Conservation (phyloP, 345 rosid genomes). For the Abelmoschus esculentus region DNA sequence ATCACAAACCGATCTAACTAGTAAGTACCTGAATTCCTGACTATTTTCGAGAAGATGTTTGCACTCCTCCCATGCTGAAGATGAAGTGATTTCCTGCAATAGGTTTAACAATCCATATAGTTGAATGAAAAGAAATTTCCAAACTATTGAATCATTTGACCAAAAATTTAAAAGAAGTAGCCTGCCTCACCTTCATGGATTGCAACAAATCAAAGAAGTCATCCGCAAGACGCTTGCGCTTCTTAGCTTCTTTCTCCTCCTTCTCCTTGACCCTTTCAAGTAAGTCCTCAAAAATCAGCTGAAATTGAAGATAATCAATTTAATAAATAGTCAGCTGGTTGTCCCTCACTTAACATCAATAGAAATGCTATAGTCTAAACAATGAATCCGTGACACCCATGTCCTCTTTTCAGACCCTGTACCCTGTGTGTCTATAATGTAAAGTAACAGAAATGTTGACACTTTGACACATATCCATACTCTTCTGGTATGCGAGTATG, state of each 20-base stretch:
- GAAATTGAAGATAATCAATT: conserved; percentile 23
- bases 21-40: conserved; percentile 71
- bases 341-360: not conserved
- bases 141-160: conserved; percentile 10
- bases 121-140: conserved; percentile 15
- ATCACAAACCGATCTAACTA: not conserved
- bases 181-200: conserved; percentile 6
- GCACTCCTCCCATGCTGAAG: conserved; percentile 81
- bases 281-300: conserved; percentile 75
- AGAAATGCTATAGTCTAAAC: not conserved
- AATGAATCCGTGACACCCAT: not conserved
- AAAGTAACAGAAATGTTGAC: not conserved
- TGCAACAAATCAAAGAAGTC: conserved; percentile 6
- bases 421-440: not conserved
- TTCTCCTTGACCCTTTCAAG: conserved; percentile 76
- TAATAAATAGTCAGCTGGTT: not conserved
- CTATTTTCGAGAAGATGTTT: conserved; percentile 59
- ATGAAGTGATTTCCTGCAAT: conserved; percentile 60
- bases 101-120: conserved; percentile 19
- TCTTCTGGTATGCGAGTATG: not conserved
- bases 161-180: not conserved
- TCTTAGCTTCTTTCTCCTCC: conserved; percentile 88
- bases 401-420: conserved; percentile 3
- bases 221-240: conserved; percentile 48
- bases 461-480: not conserved